Evolutionary conservation across 75 land plant genomes (phyloP).

Genomic region (Sequoia sempervirens): DNA sequence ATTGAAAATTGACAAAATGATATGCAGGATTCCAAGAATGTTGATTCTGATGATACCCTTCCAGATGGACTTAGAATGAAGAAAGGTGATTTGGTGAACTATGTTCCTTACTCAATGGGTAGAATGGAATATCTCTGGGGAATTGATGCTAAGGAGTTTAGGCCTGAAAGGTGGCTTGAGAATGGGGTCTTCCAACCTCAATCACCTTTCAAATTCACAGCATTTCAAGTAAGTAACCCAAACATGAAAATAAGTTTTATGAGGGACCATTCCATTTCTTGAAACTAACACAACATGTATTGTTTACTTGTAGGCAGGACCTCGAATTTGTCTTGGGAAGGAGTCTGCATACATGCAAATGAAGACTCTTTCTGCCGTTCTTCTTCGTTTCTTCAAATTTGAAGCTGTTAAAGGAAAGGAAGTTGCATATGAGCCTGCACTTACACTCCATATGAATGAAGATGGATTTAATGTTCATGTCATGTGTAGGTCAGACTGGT

Average conservation of each 20-base stretch:
- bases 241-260: not conserved
- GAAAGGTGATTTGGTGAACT: constrained; percentile 36
- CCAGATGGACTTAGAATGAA: constrained; percentile 59
- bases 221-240: constrained; percentile 43
- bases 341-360: constrained; percentile 61
- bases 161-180: constrained; percentile 72
- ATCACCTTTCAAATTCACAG: constrained; percentile 60
- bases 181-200: constrained; percentile 44
- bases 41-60: constrained; percentile 41
- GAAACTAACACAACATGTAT: not conserved
- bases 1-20: not conserved
- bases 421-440: constrained; percentile 21
- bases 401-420: constrained; percentile 13
- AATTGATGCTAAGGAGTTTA: constrained; percentile 52
- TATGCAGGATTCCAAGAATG: constrained; percentile 44
- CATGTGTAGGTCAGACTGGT: not conserved
- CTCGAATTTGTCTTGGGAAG: constrained; percentile 52
- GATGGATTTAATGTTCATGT: constrained; percentile 9
- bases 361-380: constrained; percentile 42
- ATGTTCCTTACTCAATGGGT: constrained; percentile 56
- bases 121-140: constrained; percentile 55
- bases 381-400: constrained; percentile 28
- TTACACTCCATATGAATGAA: constrained; percentile 31
- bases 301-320: constrained; percentile 35
- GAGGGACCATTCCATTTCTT: not conserved